These are phyloP conservation scores for Magnaporthiopsis rhizophila DNA, from an alignment of 2,329 filamentous ascomycete species.

Conservation along the genomic window DNA sequence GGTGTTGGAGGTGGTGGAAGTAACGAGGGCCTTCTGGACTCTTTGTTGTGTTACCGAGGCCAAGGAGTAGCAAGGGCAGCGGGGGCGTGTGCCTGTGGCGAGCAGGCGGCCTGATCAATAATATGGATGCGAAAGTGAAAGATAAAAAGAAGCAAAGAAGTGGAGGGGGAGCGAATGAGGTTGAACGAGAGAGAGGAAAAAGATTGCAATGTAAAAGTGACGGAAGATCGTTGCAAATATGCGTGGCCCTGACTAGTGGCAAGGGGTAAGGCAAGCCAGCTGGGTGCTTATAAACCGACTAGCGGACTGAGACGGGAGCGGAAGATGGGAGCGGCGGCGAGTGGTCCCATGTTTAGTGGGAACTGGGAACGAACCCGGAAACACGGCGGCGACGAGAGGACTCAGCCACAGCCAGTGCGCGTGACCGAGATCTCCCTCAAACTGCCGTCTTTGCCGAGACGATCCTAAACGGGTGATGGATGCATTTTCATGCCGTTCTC, in stretches of 20 bases:
- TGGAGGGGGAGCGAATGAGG: not conserved
- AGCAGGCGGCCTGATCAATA: not conserved
- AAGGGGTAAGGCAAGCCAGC: too few relatives aligned
- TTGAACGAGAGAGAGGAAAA: not conserved
- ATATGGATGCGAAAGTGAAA: not conserved
- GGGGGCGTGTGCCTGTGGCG: not conserved
- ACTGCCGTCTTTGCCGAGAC: not conserved
- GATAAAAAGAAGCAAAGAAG: not conserved
- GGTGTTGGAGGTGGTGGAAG: too few relatives aligned
- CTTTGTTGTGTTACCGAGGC: not conserved
- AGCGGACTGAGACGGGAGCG: too few relatives aligned
- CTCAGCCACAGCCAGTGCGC: not conserved
- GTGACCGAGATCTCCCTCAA: not conserved
- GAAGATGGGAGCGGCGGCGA: too few relatives aligned
- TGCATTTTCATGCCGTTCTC: not conserved
- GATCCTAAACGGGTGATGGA: not conserved
- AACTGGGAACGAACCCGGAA: not conserved
- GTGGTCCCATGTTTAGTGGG: not conserved
- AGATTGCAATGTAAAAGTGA: not conserved
- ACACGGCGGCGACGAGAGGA: not conserved
- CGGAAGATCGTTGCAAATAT: not conserved
- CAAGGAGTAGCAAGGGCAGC: not conserved
- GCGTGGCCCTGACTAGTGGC: not conserved
- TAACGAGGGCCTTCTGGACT: not conserved
- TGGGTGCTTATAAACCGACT: not conserved